Base-by-base conservation (phyloP, 2,329 filamentous ascomycete genomes). In the Didymellaceae sp. region DNA sequence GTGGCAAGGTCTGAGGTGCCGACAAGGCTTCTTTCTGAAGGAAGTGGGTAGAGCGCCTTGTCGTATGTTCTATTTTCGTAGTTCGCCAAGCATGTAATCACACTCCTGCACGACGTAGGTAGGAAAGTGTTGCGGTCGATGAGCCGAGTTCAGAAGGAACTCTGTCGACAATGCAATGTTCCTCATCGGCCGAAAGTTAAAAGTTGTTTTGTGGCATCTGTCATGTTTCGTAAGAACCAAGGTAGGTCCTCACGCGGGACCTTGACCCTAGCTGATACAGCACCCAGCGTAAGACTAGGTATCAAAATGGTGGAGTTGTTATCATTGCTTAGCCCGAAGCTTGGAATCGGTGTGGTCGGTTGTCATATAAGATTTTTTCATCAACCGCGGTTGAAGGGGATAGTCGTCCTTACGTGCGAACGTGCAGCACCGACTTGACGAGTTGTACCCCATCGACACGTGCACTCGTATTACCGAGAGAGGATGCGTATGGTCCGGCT, bases 61-160 rank as follows among this genome's bases (percentile, higher is more conserved):
- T 41, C 17, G 47, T 34, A 26, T 25, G 17, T 40, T 51, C 48
- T 51, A 51, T 51, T 45, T 51, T 11, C 16, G 31, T 39, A 18
- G 6, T n/a, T 24, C 14, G 31, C 37, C 22, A 41, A 40, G 41
- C 10, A 21, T 28, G 31, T 37, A 51, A 35, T 37, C 13, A 35
- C 25, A 31, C 22, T 41, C 24, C 34, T 41, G n/a, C 35, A 34
- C 24, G n/a, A n/a, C n/a, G n/a, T n/a, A n/a, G n/a, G n/a, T n/a
- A n/a, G n/a, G n/a, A n/a, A n/a, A n/a, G n/a, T n/a, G n/a, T n/a
- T n/a, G n/a, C n/a, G n/a, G n/a, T n/a, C n/a, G n/a, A n/a, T n/a
- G n/a, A n/a, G n/a, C n/a, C n/a, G n/a, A n/a, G n/a, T n/a, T n/a
- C n/a, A n/a, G n/a, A n/a, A n/a, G n/a, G n/a, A n/a, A n/a, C n/a